Conservation (phyloP, 306 rosid genomes). For the Cicer cuneatum region DNA sequence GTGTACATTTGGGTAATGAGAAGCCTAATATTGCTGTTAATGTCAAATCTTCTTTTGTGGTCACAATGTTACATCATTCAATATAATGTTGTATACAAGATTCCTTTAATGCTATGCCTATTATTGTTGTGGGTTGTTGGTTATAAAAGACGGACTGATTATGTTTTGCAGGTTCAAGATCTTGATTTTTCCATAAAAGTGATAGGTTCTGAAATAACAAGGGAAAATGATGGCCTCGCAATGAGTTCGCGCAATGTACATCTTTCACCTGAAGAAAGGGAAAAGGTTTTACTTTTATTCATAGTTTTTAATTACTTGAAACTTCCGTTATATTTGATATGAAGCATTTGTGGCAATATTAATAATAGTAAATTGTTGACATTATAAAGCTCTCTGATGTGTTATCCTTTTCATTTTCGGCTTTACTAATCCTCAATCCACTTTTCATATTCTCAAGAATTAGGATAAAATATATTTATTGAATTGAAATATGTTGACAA, state of each 20-base stretch:
- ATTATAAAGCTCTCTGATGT: conserved; percentile 9
- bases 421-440: background rate
- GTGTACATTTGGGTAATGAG: too few species aligned
- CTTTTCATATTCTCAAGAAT: too few species aligned
- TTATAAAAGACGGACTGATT: conserved; percentile 17
- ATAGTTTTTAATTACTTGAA: background rate
- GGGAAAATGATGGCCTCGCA: conserved; percentile 86
- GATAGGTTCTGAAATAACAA: conserved; percentile 71
- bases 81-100: background rate
- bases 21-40: too few species aligned
- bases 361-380: background rate
- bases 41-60: background rate
- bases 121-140: conserved; percentile 35
- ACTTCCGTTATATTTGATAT: conserved; percentile 16
- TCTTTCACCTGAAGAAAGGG: conserved; percentile 77
- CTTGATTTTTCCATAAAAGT: conserved; percentile 80
- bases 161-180: conserved; percentile 77
- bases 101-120: conserved; percentile 10
- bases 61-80: background rate
- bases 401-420: conserved; percentile 26
- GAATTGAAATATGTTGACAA: too few species aligned
- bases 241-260: conserved; percentile 93
- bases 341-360: background rate
- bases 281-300: conserved; percentile 59
- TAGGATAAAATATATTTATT: too few species aligned